These are phyloP conservation scores for Daldinia concentrica DNA, from an alignment of 495 filamentous ascomycete genomes.

Conservation along the genomic window DNA sequence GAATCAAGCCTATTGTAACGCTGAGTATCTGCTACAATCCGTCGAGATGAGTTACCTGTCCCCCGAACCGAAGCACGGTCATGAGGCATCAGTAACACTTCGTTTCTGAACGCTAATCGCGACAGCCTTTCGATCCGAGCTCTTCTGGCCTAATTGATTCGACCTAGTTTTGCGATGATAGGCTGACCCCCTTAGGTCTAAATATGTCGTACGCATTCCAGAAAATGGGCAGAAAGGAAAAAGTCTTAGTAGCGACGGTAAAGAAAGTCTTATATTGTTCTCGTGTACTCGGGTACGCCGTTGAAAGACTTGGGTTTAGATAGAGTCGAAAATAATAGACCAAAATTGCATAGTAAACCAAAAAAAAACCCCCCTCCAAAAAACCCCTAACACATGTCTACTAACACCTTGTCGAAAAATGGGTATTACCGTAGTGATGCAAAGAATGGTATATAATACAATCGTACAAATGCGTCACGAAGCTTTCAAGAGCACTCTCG, in stretches of 20 bases:
- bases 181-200: not conserved
- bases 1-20: slow-evolving; percentile 21
- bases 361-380: slow-evolving; percentile 8
- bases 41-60: slow-evolving; percentile 5
- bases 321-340: slow-evolving; percentile 16
- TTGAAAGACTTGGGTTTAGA: slow-evolving; percentile 17
- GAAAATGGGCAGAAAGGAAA: slow-evolving; percentile 16
- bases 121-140: slow-evolving; percentile 1
- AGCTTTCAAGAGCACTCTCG: slow-evolving; percentile 25
- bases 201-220: slow-evolving; percentile 3
- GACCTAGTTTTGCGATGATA: slow-evolving; percentile 6
- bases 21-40: slow-evolving; percentile 21
- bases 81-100: slow-evolving; percentile 1
- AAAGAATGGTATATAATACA: slow-evolving; percentile 43
- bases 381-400: slow-evolving; percentile 26
- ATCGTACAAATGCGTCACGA: slow-evolving; percentile 40
- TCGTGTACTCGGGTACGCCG: slow-evolving; percentile 12
- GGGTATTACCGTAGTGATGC: slow-evolving; percentile 41
- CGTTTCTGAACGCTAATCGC: not conserved
- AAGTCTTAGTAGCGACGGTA: slow-evolving; percentile 37
- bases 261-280: slow-evolving; percentile 24
- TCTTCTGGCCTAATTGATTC: slow-evolving; percentile 6
- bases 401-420: slow-evolving; percentile 30
- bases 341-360: slow-evolving; percentile 6
- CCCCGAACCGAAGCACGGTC: slow-evolving; percentile 5